These are phyloP conservation scores for Poteriospumella lacustris DNA, from an alignment of 108 stramenopile species.

Conservation along the genomic window DNA sequence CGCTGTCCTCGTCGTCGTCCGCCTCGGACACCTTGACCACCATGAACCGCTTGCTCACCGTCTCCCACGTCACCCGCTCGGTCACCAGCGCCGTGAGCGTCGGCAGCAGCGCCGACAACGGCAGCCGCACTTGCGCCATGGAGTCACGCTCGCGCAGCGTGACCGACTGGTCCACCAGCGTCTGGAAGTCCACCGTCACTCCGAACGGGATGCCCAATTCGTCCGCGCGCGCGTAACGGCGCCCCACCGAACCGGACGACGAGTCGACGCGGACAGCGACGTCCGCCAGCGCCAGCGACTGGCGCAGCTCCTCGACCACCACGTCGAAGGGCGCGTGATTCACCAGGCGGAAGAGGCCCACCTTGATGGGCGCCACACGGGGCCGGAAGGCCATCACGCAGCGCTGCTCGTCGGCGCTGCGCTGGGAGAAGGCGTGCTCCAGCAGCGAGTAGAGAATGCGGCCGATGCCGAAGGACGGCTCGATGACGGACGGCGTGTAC, in stretches of 20 bases:
- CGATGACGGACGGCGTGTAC: constrained; percentile 96
- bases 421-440: constrained; percentile 93
- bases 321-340: constrained; percentile 35
- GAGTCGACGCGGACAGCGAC: constrained; percentile 80
- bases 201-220: constrained; percentile 97
- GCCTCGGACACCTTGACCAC: constrained; percentile 19
- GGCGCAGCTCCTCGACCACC: constrained; percentile 60
- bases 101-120: constrained; percentile 27
- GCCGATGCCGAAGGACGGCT: constrained; percentile 99
- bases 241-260: constrained; percentile 76
- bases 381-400: constrained; percentile 93
- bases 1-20: constrained; percentile 12
- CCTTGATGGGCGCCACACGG: constrained; percentile 92
- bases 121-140: constrained; percentile 69
- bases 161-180: constrained; percentile 73
- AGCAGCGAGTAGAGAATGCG: constrained; percentile 93
- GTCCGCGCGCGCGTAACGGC: constrained; percentile 83
- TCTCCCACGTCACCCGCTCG: constrained; percentile 41
- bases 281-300: constrained; percentile 71
- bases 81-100: constrained; percentile 32
- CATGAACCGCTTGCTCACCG: constrained; percentile 29
- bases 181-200: constrained; percentile 95
- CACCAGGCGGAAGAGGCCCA: constrained; percentile 72
- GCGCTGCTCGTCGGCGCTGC: constrained; percentile 86
- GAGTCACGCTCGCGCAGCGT: constrained; percentile 97